A percentile compares a stretch with the other conserved stretches of the same genome.
These are phyloP conservation scores for Aureobasidium sp. DNA, from an alignment of 2,329 filamentous ascomycete genomes.

Conservation along the genomic window DNA sequence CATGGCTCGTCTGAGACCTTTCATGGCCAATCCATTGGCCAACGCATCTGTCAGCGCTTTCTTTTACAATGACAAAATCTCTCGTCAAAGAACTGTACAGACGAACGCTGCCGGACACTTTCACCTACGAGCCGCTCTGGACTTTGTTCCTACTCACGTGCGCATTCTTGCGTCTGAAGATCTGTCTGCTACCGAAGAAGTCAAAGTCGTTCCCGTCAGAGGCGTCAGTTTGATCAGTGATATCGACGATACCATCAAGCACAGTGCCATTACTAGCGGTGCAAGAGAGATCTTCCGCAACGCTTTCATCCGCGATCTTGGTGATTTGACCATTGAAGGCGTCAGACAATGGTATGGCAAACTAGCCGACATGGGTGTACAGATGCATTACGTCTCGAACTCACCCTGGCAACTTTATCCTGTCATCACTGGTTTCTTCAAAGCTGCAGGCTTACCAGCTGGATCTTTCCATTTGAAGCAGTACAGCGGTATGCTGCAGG, in stretches of 20 bases:
- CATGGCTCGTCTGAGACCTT: conserved; percentile 79
- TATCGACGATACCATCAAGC: conserved; percentile 95
- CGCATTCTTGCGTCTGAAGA: conserved; percentile 79
- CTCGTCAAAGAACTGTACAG: conserved; percentile 72
- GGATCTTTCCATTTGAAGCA: conserved; percentile 95
- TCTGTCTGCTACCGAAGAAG: conserved; percentile 69
- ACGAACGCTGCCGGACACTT: conserved; percentile 93
- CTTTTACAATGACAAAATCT: conserved; percentile 82
- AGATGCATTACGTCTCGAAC: conserved; percentile 97
- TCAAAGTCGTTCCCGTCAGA: conserved; percentile 65
- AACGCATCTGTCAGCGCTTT: conserved; percentile 79
- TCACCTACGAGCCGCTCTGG: conserved; percentile 64
- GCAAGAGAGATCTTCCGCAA: conserved; percentile 94
- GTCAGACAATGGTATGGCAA: conserved; percentile 82
- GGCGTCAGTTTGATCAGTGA: conserved; percentile 94
- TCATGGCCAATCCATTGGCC: conserved; percentile 75
- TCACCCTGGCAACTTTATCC: conserved; percentile 97
- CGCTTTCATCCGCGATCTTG: conserved; percentile 81
- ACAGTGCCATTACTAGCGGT: conserved; percentile 80
- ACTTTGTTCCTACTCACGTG: conserved; percentile 86
- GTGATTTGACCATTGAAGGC: conserved; percentile 73
- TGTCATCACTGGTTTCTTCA: conserved; percentile 77
- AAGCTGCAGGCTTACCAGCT: conserved; percentile 66
- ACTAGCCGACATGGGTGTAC: conserved; percentile 71
- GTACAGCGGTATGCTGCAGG: conserved; percentile 93